Percentiles rank a stretch among this genome's conserved stretches.
These are phyloP conservation scores for Colletotrichum filicis DNA, from an alignment of 2,329 filamentous ascomycete genomes.

Conservation along the genomic window DNA sequence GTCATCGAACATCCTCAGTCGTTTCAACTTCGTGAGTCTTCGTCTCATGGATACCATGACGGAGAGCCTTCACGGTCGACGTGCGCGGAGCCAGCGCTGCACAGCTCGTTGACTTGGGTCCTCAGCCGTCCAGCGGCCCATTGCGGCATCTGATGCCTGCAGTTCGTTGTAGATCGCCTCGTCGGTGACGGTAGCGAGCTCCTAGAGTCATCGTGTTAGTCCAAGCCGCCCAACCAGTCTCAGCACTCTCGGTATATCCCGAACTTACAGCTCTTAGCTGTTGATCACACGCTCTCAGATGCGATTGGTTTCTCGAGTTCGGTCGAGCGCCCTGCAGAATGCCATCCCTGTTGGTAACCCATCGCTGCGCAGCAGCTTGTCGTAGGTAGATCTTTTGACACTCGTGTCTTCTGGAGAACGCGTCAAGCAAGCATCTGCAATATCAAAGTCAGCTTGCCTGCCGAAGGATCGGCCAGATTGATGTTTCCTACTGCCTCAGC, in stretches of 20 bases:
- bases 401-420: slow-evolving; percentile 70
- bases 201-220: slow-evolving; percentile 50
- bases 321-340: slow-evolving; percentile 65
- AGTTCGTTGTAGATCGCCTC: slow-evolving; percentile 68
- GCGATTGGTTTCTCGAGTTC: slow-evolving; percentile 56
- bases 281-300: slow-evolving; percentile 65
- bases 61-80: slow-evolving; percentile 38
- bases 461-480: background rate
- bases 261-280: slow-evolving; percentile 67
- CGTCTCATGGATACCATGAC: background rate
- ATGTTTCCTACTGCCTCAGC: slow-evolving; percentile 65
- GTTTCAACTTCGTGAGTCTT: background rate
- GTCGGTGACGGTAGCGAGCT: slow-evolving; percentile 68
- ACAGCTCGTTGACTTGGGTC: slow-evolving; percentile 69
- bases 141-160: slow-evolving; percentile 60
- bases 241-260: background rate
- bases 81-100: slow-evolving; percentile 67
- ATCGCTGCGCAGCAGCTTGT: slow-evolving; percentile 69
- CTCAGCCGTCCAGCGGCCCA: slow-evolving; percentile 72
- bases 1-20: background rate
- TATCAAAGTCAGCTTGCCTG: background rate
- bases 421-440: slow-evolving; percentile 66
- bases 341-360: slow-evolving; percentile 65
- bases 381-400: slow-evolving; percentile 73
- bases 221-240: background rate